A percentile compares a stretch with the other conserved stretches of the same genome.
phyloP scores from a whole-genome alignment of 441 rosid genomes.

The Bocquillonia castaneifolia region DNA sequence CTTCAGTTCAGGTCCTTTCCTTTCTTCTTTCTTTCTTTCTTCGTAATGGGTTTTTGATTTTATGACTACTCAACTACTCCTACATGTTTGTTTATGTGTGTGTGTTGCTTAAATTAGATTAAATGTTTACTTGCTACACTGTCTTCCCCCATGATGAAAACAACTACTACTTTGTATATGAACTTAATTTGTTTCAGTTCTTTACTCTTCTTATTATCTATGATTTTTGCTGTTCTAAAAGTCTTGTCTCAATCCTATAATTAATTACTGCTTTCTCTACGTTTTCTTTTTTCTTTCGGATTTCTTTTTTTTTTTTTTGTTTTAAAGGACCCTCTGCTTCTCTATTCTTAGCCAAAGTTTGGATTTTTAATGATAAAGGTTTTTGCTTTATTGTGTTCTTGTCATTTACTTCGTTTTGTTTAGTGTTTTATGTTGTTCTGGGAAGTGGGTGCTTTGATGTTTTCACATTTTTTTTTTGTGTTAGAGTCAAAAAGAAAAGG shows the following conservation, averaged over 20 bases:
- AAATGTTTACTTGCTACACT: not conserved
- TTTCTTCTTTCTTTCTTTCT: conserved; percentile 14
- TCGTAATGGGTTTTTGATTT: conserved; percentile 17
- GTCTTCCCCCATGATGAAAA: conserved; percentile 12
- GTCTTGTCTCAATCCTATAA: conserved; percentile 6
- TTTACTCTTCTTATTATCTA: too few relatives aligned
- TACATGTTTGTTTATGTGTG: not conserved
- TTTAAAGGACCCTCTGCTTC: conserved; percentile 18
- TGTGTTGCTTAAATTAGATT: too few relatives aligned
- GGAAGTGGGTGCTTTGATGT: not conserved
- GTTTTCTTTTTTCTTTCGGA: not conserved
- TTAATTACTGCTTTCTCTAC: too few relatives aligned
- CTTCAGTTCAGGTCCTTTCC: conserved; percentile 6
- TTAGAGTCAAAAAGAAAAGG: too few relatives aligned
- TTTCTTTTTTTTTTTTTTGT: not conserved
- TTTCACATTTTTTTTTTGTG: not conserved
- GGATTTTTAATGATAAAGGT: conserved; percentile 12
- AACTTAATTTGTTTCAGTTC: too few relatives aligned
- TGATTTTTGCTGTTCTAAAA: not conserved
- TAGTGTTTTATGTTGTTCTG: not conserved
- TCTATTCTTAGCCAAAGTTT: conserved; percentile 12
- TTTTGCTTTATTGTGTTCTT: conserved; percentile 1
- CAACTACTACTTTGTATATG: not conserved
- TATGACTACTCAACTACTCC: conserved; percentile 21
- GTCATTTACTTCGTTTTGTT: not conserved